Evolutionary conservation across 2,329 filamentous ascomycete species (phyloP).

Genomic region (Domatiomyces catenatus): DNA sequence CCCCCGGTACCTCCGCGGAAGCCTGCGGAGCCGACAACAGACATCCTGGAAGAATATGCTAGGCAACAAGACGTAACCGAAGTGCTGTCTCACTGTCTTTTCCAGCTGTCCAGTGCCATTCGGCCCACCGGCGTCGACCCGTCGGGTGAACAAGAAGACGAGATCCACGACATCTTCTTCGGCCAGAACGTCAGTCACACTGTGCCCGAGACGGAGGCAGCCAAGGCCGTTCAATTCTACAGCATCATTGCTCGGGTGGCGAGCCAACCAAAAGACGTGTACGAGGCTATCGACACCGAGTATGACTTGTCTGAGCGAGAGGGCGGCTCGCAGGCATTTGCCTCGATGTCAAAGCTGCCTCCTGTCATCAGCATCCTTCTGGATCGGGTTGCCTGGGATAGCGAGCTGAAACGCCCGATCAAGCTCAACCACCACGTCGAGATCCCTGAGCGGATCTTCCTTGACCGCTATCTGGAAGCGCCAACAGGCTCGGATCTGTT

Average conservation of each 20-base stretch:
- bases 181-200: constrained; percentile 21
- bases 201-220: constrained; percentile 13
- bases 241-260: constrained; percentile 40
- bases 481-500: constrained; percentile 46
- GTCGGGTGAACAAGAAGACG: constrained; percentile 64
- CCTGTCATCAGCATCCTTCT: constrained; percentile 82
- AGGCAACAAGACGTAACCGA: constrained; percentile 93
- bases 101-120: constrained; percentile 80
- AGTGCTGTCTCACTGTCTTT: constrained; percentile 83
- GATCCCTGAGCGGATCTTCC: constrained; percentile 65
- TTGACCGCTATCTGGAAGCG: constrained; percentile 76
- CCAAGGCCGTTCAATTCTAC: constrained; percentile 37
- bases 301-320: constrained; percentile 68
- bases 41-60: constrained; percentile 35
- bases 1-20: constrained; percentile 44
- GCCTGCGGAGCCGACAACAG: constrained; percentile 8
- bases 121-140: constrained; percentile 49
- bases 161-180: constrained; percentile 52
- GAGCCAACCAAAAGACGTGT: constrained; percentile 47
- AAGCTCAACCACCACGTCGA: constrained; percentile 67
- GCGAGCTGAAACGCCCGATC: constrained; percentile 40
- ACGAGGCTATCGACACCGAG: constrained; percentile 68
- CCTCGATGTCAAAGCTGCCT: constrained; percentile 59
- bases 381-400: constrained; percentile 62
- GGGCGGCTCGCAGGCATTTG: constrained; percentile 47